These are phyloP conservation scores for Entomortierella parvispora DNA, from an alignment of 192 early-diverging fungal genomes.

Conservation along the genomic window DNA sequence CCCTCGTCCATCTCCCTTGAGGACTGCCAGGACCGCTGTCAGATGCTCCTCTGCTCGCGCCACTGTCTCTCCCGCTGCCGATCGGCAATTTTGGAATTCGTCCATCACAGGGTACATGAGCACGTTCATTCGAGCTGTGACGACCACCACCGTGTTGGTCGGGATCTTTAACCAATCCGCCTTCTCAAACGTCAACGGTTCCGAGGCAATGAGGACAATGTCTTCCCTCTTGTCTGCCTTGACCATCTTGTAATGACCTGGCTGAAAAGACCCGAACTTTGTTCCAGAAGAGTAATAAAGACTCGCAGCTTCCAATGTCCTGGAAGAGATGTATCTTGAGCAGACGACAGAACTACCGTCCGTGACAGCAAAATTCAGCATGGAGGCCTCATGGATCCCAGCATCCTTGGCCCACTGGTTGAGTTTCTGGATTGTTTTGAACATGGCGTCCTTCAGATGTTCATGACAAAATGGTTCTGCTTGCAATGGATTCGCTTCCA, in stretches of 20 bases:
- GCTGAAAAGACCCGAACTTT: slow-evolving; percentile 66
- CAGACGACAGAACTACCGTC: slow-evolving; percentile 79
- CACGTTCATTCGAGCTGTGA: slow-evolving; percentile 79
- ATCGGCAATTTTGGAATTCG: slow-evolving; percentile 56
- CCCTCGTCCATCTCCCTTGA: not conserved
- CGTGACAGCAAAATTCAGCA: slow-evolving; percentile 85
- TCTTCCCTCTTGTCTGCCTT: slow-evolving; percentile 77
- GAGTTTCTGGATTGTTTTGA: slow-evolving; percentile 73
- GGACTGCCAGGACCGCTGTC: not conserved
- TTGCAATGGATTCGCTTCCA: slow-evolving; percentile 51
- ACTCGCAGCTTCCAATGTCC: slow-evolving; percentile 69
- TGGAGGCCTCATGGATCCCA: slow-evolving; percentile 62
- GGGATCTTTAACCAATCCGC: slow-evolving; percentile 82
- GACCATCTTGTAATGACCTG: slow-evolving; percentile 76
- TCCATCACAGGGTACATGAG: slow-evolving; percentile 77
- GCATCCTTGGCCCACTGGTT: slow-evolving; percentile 75
- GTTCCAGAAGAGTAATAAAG: slow-evolving; percentile 82
- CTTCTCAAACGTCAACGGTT: slow-evolving; percentile 84
- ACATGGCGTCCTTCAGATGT: slow-evolving; percentile 72
- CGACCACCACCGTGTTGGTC: slow-evolving; percentile 75
- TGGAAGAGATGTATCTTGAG: slow-evolving; percentile 77
- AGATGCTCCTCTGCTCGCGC: not conserved
- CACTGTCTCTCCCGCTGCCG: not conserved
- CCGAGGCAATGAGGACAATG: slow-evolving; percentile 80
- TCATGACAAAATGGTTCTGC: slow-evolving; percentile 61